Conservation (phyloP, 495 filamentous ascomycete species). For the Elasticomyces elasticus region DNA sequence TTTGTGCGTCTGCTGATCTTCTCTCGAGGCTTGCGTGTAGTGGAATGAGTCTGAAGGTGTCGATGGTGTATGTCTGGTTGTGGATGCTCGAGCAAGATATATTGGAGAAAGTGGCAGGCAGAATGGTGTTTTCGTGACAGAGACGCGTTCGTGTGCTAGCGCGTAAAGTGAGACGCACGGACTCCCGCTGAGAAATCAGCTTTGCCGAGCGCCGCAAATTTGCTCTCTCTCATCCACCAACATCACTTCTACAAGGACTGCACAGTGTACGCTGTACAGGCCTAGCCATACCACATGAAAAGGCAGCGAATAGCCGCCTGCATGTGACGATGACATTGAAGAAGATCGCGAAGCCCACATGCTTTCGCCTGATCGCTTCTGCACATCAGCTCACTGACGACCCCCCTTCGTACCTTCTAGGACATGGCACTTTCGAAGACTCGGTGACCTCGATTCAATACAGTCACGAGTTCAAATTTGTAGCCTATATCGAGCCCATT, state of each 20-base stretch:
- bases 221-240: neutral
- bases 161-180: neutral
- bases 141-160: neutral
- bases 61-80: neutral
- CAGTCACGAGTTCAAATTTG: conserved; percentile 26
- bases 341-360: neutral
- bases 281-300: no score
- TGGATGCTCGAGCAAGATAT: neutral
- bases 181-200: neutral
- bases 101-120: neutral
- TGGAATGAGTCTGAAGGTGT: neutral
- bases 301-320: neutral
- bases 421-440: conserved; percentile 28
- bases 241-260: neutral
- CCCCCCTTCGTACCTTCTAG: neutral
- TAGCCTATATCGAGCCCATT: conserved; percentile 19
- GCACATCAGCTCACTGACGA: neutral
- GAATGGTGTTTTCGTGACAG: neutral
- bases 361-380: neutral
- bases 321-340: neutral
- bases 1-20: neutral
- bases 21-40: neutral
- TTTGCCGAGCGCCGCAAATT: neutral
- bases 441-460: conserved; percentile 18
- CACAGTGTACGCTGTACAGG: neutral